Evolutionary conservation across 352 stramenopile genomes (phyloP), one percentile per base, ranked within the genome.

Genomic region (Phytopythium aichiense): DNA sequence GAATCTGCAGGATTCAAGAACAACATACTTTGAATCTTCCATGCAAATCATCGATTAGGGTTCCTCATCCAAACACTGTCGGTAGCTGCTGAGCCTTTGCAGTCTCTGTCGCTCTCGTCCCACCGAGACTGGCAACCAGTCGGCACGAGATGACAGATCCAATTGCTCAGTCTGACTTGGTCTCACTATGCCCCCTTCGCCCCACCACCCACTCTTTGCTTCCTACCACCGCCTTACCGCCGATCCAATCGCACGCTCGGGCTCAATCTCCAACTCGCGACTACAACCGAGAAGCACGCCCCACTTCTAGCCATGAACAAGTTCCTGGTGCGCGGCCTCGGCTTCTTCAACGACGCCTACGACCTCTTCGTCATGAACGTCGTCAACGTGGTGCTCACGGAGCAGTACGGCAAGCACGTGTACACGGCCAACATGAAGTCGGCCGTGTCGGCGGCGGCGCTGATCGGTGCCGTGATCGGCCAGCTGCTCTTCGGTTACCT

Each of bases 281-380:
- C 37, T 11, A 11, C 13, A 42, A 1, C 35, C 3, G 37, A 42
- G 37, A 42, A 42, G 37, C 37, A 42, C 35, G 25, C 25, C 25
- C 25, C 25, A 4, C 35, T 13, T 38, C 18, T 5, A 49, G 7
- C 2, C 9, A 56, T 56, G 50, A 56, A 56, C 20, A 61, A 76
- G 63, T 76, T 87, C 43, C 54, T 89, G 16, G 68, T 92, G 15
- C 80, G 83, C 23, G 80, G 83, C 49, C 77, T 92, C 60, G 80
- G 83, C 58, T 91, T 91, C 71, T 91, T 81, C 69, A 88, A 88
- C 46, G 81, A 89, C 64, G 75, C 81, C 33, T 91, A 89, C 69
- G 81, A 91, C 42, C 76, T 91, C 18, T 89, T 91, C 60, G 78
- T 89, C 56, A 89, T 91, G 79, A 91, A 91, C 63, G 70, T 92